These are phyloP conservation scores for Solanum chilense DNA, from an alignment of 257 asterid genomes.

Conservation along the genomic window DNA sequence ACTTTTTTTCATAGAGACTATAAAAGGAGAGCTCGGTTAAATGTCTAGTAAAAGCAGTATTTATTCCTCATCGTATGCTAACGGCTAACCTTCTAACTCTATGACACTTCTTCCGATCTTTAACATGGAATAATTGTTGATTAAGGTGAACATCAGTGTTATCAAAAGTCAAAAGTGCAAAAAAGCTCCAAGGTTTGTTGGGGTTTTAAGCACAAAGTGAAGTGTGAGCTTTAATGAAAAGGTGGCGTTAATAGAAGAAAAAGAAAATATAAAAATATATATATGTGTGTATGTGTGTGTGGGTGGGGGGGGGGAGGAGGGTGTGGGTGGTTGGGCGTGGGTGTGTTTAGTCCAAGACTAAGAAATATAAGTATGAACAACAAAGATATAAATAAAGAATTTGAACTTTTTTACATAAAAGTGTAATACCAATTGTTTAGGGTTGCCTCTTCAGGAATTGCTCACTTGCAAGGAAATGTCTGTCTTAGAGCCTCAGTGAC, in stretches of 20 bases:
- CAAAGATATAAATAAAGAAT: neutral
- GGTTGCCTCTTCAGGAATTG: neutral
- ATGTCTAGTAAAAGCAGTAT: neutral
- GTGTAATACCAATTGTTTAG: neutral
- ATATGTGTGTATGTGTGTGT: neutral
- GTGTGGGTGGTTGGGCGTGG: neutral
- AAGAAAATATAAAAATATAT: no score
- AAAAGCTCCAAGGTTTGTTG: neutral
- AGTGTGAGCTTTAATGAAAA: neutral
- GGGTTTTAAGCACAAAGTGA: neutral
- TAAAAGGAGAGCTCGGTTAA: neutral
- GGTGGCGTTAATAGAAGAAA: neutral
- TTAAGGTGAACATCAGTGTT: neutral
- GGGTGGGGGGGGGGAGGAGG: fast-evolving
- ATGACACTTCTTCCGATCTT: neutral
- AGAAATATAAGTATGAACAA: neutral
- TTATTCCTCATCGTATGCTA: neutral
- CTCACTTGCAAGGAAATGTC: neutral
- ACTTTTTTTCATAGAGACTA: neutral
- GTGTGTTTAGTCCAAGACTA: neutral
- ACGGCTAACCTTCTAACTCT: neutral
- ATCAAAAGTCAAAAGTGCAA: neutral
- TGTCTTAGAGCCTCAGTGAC: neutral
- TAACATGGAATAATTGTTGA: neutral
- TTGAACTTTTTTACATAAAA: neutral